Base-by-base conservation (phyloP, 345 rosid genomes). In the Hibiscus mutabilis region DNA sequence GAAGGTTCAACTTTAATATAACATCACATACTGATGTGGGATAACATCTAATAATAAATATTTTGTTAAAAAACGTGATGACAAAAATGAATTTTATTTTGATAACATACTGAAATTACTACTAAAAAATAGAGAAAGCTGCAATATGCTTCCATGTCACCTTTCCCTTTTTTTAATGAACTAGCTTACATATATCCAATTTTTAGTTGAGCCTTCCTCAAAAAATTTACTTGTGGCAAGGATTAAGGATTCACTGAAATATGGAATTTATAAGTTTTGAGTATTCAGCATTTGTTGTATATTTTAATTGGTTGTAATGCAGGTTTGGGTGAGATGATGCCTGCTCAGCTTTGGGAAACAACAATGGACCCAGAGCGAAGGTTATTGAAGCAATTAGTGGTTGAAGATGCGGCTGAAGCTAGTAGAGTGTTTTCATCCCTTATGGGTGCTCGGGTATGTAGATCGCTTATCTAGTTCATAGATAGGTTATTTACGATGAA, bases 281-380 rank as follows among this genome's bases (percentile, higher is more conserved):
- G 5, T 16, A 46, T 25, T 47, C 9, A 6, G 22, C 57, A 66
- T 46, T 46, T 56, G 7, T 66, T 25, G 40, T 25, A 25, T 10
- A 47, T 25, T 16, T 66, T 66, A 49, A 49, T 59, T 72, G 61
- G 24, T 40, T 61, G 62, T 49, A 72, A 61, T 71, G 75, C 78
- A 96, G 99, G 98, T 18, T 82, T 92, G 83, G 98, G 99, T 81
- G 98, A 96, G 85, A 96, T 96, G 99, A 92, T 96, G 99, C 98
- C 99, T 69, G 47, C 16, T 15, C 99, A 96, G 82, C 86, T 96
- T 11, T 96, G 99, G 98, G 98, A 92, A 79, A 96, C 99, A 69
- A 96, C 98, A 3, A 74, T 96, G 97, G 85, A 92, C 85, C 97
- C 97, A 24, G 88, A 91, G 40, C 83, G 61, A 77, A 87, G 99